A percentile compares a stretch with the other conserved stretches of the same genome.
These are phyloP conservation scores for Amorphotheca resinae DNA, from an alignment of 495 filamentous ascomycete species.

Conservation along the genomic window DNA sequence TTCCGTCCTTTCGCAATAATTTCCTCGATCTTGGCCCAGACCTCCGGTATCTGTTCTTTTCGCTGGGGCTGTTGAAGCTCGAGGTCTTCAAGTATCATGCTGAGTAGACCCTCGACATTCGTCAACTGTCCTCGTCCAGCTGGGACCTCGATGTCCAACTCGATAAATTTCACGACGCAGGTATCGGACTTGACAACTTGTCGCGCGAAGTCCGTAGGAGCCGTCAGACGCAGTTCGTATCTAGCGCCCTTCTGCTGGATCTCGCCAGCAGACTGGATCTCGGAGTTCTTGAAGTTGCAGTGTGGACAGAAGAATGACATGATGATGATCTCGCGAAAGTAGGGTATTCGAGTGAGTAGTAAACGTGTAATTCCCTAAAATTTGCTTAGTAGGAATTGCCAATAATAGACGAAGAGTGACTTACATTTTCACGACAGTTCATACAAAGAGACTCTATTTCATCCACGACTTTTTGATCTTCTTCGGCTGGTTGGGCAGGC, in stretches of 20 bases:
- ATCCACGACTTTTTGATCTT: constrained; percentile 45
- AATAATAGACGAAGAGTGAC: neutral
- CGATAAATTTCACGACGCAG: constrained; percentile 65
- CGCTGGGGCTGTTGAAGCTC: constrained; percentile 61
- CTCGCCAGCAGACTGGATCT: constrained; percentile 78
- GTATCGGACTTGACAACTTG: constrained; percentile 88
- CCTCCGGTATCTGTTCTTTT: constrained; percentile 59
- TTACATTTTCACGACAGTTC: constrained; percentile 78
- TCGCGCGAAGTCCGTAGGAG: constrained; percentile 59
- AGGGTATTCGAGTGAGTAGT: constrained; percentile 81
- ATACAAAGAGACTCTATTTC: constrained; percentile 66
- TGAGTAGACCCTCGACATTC: constrained; percentile 81
- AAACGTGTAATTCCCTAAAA: constrained; percentile 69
- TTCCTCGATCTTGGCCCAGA: constrained; percentile 59
- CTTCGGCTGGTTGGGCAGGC: neutral
- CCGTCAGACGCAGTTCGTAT: constrained; percentile 61
- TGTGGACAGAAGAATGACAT: constrained; percentile 91
- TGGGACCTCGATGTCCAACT: constrained; percentile 84
- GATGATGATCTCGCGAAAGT: constrained; percentile 91
- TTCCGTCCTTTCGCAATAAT: constrained; percentile 56
- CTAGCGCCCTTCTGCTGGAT: constrained; percentile 82
- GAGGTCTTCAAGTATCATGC: constrained; percentile 61
- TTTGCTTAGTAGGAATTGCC: neutral
- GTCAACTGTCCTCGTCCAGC: constrained; percentile 78
- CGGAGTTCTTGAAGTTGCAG: constrained; percentile 80